phyloP scores from a whole-genome alignment of 305 asterid species.

The Fraxinus platypoda region DNA sequence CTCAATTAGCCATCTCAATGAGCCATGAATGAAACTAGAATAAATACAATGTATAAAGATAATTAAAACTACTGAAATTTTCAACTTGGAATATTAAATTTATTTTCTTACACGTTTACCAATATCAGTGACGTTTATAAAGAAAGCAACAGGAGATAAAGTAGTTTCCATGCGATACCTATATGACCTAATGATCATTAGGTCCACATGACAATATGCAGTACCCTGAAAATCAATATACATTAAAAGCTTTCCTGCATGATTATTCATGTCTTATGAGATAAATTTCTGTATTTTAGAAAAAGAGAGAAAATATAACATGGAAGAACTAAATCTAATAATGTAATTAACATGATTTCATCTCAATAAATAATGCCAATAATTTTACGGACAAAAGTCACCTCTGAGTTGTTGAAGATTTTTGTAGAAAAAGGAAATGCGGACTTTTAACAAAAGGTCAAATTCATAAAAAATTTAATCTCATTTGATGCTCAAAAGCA shows the following conservation, averaged over 20 bases:
- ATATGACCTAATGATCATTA: not conserved
- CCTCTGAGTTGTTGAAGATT: not conserved
- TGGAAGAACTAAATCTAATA: not conserved
- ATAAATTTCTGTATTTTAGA: slow-evolving; percentile 1
- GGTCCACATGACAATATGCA: slow-evolving; percentile 4
- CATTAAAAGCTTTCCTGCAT: not conserved
- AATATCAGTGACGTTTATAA: not conserved
- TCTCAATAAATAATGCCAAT: not conserved
- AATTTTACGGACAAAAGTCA: not conserved
- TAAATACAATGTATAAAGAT: slow-evolving; percentile 5
- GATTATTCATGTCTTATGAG: not conserved
- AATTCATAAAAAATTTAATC: slow-evolving; percentile 5
- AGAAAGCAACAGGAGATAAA: slow-evolving; percentile 2
- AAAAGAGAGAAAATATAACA: not conserved
- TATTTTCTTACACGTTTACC: slow-evolving; percentile 11
- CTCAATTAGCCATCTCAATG: slow-evolving; percentile 19
- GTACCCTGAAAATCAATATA: not conserved
- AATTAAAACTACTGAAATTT: not conserved
- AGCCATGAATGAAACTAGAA: slow-evolving; percentile 15
- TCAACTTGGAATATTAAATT: not conserved
- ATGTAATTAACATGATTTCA: not conserved
- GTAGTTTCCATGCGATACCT: not conserved
- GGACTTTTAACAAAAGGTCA: not conserved
- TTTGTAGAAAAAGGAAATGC: not conserved
- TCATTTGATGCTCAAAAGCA: slow-evolving; percentile 6